These are phyloP conservation scores for Bretschneidera sinensis DNA, from an alignment of 345 rosid species.

Conservation along the genomic window DNA sequence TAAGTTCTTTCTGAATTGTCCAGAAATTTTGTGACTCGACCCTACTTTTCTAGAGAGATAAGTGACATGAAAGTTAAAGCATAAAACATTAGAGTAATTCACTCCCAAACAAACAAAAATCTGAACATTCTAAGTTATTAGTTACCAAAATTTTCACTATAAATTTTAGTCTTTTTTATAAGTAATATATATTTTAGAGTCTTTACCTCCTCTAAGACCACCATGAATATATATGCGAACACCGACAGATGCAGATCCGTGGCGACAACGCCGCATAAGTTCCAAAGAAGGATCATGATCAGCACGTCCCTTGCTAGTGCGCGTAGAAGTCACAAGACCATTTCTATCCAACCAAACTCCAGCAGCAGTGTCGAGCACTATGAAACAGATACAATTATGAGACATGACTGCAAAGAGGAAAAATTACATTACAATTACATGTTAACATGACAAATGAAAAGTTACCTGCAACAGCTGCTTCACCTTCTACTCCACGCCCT, in stretches of 20 bases:
- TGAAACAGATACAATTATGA: constrained; percentile 9
- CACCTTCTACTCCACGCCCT: constrained; percentile 82
- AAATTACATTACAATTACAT: neutral
- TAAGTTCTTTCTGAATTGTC: too few relatives aligned
- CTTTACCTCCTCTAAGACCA: constrained; percentile 98
- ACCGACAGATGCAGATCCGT: constrained; percentile 94
- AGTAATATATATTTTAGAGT: too few relatives aligned
- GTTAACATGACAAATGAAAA: constrained; percentile 15
- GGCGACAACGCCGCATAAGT: constrained; percentile 95
- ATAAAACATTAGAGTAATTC: too few relatives aligned
- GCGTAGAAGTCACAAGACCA: constrained; percentile 82
- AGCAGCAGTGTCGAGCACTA: constrained; percentile 97
- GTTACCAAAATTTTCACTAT: too few relatives aligned
- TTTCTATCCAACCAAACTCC: constrained; percentile 96
- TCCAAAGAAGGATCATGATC: constrained; percentile 78
- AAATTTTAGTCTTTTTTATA: constrained; percentile 10
- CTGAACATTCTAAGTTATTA: too few relatives aligned
- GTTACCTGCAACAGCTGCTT: constrained; percentile 88
- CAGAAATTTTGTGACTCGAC: too few relatives aligned
- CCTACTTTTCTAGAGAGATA: too few relatives aligned
- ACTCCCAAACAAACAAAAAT: too few relatives aligned
- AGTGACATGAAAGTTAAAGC: too few relatives aligned
- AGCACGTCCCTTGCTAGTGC: constrained; percentile 50
- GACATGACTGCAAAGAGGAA: constrained; percentile 8
- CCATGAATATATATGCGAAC: constrained; percentile 80